These are phyloP conservation scores for Triglochin maritima DNA, from an alignment of 106 monocot genomes.

Conservation along the genomic window DNA sequence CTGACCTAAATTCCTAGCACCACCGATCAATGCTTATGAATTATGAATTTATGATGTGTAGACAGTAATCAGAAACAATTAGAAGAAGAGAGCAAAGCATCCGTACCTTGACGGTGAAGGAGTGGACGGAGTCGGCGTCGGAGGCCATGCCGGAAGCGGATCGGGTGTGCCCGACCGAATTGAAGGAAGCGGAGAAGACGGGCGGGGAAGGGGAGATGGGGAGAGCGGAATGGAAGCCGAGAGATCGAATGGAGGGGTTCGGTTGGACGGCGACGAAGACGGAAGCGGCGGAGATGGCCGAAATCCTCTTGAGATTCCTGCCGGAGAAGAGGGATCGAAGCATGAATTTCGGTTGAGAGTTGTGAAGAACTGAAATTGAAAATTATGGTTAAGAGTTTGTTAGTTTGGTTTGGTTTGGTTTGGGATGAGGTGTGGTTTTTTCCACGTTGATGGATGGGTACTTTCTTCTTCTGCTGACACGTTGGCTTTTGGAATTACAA, in stretches of 20 bases:
- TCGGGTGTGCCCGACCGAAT: background rate
- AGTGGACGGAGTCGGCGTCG: background rate
- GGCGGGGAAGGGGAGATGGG: background rate
- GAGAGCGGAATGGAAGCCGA: background rate
- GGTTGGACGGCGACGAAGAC: background rate
- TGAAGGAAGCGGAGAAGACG: background rate
- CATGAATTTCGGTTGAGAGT: background rate
- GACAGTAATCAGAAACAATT: background rate
- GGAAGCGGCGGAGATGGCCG: background rate
- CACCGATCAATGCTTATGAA: background rate
- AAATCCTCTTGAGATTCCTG: background rate
- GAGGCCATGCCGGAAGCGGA: background rate
- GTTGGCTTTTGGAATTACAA: too few relatives aligned
- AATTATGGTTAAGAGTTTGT: too few relatives aligned
- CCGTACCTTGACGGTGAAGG: slow-evolving; percentile 6
- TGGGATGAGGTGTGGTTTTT: too few relatives aligned
- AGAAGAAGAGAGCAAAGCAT: background rate
- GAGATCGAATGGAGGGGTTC: background rate
- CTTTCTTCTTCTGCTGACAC: too few relatives aligned
- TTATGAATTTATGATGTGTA: background rate
- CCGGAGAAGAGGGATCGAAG: slow-evolving; percentile 1
- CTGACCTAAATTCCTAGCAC: background rate
- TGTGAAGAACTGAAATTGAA: too few relatives aligned
- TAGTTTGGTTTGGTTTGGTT: too few relatives aligned
- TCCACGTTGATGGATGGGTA: too few relatives aligned